These are phyloP conservation scores for Kondoa subrosea DNA, from an alignment of 768 basidiomycete species.

Conservation along the genomic window DNA sequence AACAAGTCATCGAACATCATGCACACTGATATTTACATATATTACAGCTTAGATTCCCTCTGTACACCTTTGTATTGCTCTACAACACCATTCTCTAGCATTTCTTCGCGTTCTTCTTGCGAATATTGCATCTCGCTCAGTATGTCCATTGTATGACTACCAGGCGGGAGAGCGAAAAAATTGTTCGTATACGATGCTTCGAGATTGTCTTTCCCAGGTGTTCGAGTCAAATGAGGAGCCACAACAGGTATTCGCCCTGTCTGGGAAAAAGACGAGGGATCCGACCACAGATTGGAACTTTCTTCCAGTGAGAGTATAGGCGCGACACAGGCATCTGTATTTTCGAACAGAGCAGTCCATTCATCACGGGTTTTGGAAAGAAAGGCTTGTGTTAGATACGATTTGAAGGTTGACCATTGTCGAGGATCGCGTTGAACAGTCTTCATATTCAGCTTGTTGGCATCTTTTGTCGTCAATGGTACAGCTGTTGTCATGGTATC, in stretches of 20 bases:
- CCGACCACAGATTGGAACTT: not conserved
- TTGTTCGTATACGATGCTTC: not conserved
- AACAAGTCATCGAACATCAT: no score
- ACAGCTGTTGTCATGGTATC: not conserved
- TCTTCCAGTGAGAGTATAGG: constrained; percentile 20
- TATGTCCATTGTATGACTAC: not conserved
- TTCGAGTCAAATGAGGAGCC: not conserved
- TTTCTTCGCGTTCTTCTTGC: not conserved
- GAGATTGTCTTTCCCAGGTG: not conserved
- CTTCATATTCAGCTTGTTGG: constrained; percentile 7
- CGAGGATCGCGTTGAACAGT: constrained; percentile 16
- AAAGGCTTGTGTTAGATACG: constrained; percentile 52
- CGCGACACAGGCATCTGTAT: constrained; percentile 32
- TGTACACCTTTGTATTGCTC: not conserved
- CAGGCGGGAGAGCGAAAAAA: not conserved
- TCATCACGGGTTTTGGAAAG: constrained; percentile 44
- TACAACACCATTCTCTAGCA: not conserved
- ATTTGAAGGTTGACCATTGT: constrained; percentile 21
- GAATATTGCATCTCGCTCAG: not conserved
- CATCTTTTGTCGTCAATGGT: no score
- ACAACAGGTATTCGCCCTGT: not conserved
- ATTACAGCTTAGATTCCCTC: not conserved
- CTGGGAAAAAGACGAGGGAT: no score
- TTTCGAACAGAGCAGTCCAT: constrained; percentile 53
- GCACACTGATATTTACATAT: not conserved